Percentiles rank a stretch among this genome's conserved stretches.
These are phyloP conservation scores for Trichoderma koningiopsis DNA, from an alignment of 2,329 filamentous ascomycete genomes.

Conservation along the genomic window DNA sequence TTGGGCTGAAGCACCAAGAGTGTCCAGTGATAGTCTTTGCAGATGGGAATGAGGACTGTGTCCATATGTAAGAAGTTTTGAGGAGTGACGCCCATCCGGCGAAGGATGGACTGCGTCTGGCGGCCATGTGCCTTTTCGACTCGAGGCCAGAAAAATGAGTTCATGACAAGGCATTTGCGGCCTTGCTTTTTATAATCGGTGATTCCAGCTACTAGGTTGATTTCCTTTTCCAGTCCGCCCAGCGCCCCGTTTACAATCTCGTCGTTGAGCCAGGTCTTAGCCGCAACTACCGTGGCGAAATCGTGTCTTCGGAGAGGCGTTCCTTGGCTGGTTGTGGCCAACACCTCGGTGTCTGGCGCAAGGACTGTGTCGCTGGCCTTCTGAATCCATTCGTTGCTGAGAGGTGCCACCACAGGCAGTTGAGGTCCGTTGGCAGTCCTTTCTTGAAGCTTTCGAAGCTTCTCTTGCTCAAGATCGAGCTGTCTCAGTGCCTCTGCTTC, in stretches of 20 bases:
- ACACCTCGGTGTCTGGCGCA: constrained; percentile 28
- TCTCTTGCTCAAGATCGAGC: not conserved
- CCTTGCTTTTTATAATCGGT: constrained; percentile 48
- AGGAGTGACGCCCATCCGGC: constrained; percentile 58
- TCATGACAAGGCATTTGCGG: constrained; percentile 64
- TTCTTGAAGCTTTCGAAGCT: constrained; percentile 29
- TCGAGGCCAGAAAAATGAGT: constrained; percentile 66
- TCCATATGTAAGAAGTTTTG: constrained; percentile 66
- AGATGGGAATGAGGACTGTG: constrained; percentile 70
- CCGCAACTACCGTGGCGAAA: constrained; percentile 62
- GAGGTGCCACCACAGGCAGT: constrained; percentile 33
- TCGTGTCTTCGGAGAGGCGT: constrained; percentile 57
- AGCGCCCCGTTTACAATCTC: constrained; percentile 72
- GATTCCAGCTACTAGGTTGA: constrained; percentile 60
- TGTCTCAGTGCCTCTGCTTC: not conserved
- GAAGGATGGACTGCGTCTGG: constrained; percentile 57
- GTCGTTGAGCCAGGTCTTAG: constrained; percentile 72
- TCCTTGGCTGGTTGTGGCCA: constrained; percentile 53
- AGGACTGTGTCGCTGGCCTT: not conserved
- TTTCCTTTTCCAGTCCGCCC: constrained; percentile 58
- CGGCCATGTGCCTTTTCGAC: constrained; percentile 52
- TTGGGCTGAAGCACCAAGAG: constrained; percentile 66
- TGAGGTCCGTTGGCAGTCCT: constrained; percentile 26
- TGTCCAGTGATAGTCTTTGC: constrained; percentile 68
- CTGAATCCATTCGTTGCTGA: constrained; percentile 36